These are phyloP conservation scores for Teunomyces stri DNA, from an alignment of 805 yeast genomes.

Conservation along the genomic window DNA sequence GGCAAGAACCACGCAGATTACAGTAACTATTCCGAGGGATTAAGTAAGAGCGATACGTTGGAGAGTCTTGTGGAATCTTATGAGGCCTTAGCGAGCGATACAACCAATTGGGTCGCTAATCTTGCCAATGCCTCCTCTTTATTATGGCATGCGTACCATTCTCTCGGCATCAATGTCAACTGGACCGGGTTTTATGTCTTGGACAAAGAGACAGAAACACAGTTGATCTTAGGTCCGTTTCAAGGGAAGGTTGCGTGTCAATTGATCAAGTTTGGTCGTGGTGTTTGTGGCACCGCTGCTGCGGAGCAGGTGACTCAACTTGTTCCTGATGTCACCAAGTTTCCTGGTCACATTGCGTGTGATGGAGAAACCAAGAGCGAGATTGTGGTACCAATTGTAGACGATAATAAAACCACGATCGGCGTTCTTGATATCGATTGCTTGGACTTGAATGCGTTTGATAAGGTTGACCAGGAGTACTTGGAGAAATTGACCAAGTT, in stretches of 20 bases:
- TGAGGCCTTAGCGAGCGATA: slow-evolving; percentile 59
- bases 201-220: slow-evolving; percentile 34
- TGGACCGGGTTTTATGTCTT: slow-evolving; percentile 92
- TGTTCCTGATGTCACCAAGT: slow-evolving; percentile 72
- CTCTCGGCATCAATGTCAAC: slow-evolving; percentile 59
- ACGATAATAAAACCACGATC: slow-evolving; percentile 34
- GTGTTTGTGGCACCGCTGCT: slow-evolving; percentile 93
- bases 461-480: slow-evolving; percentile 52
- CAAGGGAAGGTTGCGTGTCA: slow-evolving; percentile 98
- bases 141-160: slow-evolving; percentile 82
- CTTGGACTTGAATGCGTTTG: slow-evolving; percentile 61
- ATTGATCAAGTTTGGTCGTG: slow-evolving; percentile 68
- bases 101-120: slow-evolving; percentile 85
- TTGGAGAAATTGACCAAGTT: slow-evolving; percentile 58
- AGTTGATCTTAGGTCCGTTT: slow-evolving; percentile 83
- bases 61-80: slow-evolving; percentile 59
- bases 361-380: slow-evolving; percentile 94
- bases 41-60: slow-evolving; percentile 52
- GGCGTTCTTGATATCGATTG: slow-evolving; percentile 93
- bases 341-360: slow-evolving; percentile 95
- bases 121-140: slow-evolving; percentile 82
- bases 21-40: slow-evolving; percentile 45
- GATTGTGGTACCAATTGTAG: slow-evolving; percentile 74
- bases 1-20: slow-evolving; percentile 66
- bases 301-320: slow-evolving; percentile 56